phyloP scores from a whole-genome alignment of 768 basidiomycete species.

The Inosperma sp. region DNA sequence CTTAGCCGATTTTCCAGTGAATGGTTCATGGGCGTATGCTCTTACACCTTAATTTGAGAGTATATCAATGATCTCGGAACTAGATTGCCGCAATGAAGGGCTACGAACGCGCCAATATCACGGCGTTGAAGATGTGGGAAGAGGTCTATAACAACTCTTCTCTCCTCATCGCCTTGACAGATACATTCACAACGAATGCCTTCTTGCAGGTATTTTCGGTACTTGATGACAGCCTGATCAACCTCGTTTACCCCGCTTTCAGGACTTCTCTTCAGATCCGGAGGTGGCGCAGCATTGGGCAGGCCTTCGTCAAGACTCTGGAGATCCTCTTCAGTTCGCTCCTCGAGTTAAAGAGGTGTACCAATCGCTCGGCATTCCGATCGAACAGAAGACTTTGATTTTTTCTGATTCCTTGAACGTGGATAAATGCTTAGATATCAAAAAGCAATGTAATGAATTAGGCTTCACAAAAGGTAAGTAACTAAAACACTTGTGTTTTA shows the following conservation, averaged over 20 bases:
- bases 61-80: slow-evolving; percentile 1
- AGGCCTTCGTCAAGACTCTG: slow-evolving; percentile 89
- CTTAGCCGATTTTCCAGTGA: slow-evolving; percentile 42
- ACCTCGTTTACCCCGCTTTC: background rate
- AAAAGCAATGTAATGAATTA: slow-evolving; percentile 66
- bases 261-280: slow-evolving; percentile 58
- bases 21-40: slow-evolving; percentile 84
- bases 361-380: slow-evolving; percentile 62
- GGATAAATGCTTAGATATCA: slow-evolving; percentile 63
- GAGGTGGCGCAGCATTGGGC: slow-evolving; percentile 69
- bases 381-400: slow-evolving; percentile 61
- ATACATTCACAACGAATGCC: slow-evolving; percentile 85
- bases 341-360: slow-evolving; percentile 70
- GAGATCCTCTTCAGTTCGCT: slow-evolving; percentile 82
- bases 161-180: slow-evolving; percentile 75
- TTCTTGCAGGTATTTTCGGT: slow-evolving; percentile 67
- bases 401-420: slow-evolving; percentile 81
- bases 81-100: slow-evolving; percentile 82
- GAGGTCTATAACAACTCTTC: slow-evolving; percentile 51
- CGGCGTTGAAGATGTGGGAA: slow-evolving; percentile 86
- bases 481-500: slow-evolving; percentile 3
- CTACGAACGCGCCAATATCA: slow-evolving; percentile 69
- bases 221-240: slow-evolving; percentile 1
- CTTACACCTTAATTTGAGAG: slow-evolving; percentile 1
- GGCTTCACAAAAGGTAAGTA: slow-evolving; percentile 58